Evolutionary conservation across 768 basidiomycete species (phyloP), one percentile per base, ranked within the genome.

Genomic region (Tricholoma bakamatsutake): DNA sequence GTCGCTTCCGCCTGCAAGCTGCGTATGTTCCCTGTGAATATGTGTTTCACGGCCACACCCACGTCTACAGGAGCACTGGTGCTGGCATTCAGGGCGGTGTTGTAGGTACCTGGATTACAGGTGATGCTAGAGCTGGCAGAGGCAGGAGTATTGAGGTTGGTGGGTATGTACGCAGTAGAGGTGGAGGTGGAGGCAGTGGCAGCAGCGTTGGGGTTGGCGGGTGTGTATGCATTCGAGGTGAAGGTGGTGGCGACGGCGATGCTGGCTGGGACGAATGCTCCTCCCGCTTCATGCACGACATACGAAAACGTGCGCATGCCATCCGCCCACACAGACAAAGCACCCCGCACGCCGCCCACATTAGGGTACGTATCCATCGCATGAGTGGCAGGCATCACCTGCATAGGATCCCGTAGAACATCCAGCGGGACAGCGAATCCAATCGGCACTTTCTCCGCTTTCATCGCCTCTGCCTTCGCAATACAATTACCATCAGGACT

Each of bases 21-120:
- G n/a, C 64, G 60, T 13, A 67, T 58, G 56, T 82, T 82, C n/a
- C 77, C 69, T 0, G 77, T 78, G 58, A 80, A 82, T 42, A 83
- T 56, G 54, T 82, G 80, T 21, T 70, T 69, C 13, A 75, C 66
- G 15, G 46, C 64, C 2, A 66, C 65, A 12, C 51, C 53, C 15
- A 50, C 43, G 3, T 42, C n/a, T 15, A 7, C 30, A 5, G 39
- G 47, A 4, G 17, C 10, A 21, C 18, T 4, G 4, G 40, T 4
- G 12, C 39, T 18, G n/a, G n/a, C n/a, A 17, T 5, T 39, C 15
- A n/a, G n/a, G n/a, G n/a, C n/a, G 21, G 21, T 3, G 21, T 24
- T 24, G 21, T 24, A 24, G 3, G 3, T 24, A 24, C 3, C 21
- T 3, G 17, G 5, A n/a, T 39, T n/a, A n/a, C 5, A 12, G 2